These are phyloP conservation scores for Moesziomyces sp. DNA, from an alignment of 1,284 basidiomycete species.

Conservation along the genomic window DNA sequence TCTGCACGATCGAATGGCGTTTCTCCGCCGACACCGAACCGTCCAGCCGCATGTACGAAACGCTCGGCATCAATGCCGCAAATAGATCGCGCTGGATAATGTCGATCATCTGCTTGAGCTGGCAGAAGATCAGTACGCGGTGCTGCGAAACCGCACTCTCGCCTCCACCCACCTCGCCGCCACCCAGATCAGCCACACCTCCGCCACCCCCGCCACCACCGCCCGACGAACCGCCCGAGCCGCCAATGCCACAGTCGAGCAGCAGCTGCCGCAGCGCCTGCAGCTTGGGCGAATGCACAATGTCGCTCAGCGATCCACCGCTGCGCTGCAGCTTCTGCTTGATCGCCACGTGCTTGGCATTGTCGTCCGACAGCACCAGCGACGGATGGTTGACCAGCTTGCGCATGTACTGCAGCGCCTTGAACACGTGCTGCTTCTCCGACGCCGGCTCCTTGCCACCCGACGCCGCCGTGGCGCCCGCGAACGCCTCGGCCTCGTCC, in stretches of 20 bases:
- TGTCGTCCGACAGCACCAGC: conserved; percentile 57
- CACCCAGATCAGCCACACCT: conserved; percentile 49
- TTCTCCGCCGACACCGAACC: conserved; percentile 69
- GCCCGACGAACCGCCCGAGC: conserved; percentile 69
- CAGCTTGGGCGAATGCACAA: conserved; percentile 92
- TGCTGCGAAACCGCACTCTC: conserved; percentile 80
- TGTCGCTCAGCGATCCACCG: conserved; percentile 75
- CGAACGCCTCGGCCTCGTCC: conserved; percentile 70
- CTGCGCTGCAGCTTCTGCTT: conserved; percentile 72
- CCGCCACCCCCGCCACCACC: conserved; percentile 60
- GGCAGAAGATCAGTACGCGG: conserved; percentile 97
- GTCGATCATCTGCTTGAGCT: conserved; percentile 99
- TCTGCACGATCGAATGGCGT: conserved; percentile 80
- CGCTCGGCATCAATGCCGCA: conserved; percentile 88
- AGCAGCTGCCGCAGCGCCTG: conserved; percentile 72
- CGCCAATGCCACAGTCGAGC: conserved; percentile 89
- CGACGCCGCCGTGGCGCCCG: conserved; percentile 61
- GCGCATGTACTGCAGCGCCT: conserved; percentile 88
- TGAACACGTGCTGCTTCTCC: conserved; percentile 68
- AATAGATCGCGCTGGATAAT: conserved; percentile 96
- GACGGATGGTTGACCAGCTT: conserved; percentile 98
- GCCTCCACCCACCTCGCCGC: conserved; percentile 72
- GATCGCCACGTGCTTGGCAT: conserved; percentile 72
- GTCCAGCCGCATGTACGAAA: conserved; percentile 98
- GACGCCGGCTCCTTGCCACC: conserved; percentile 72